Evolutionary conservation across 257 asterid species (phyloP).

Genomic region (Fraxinus americana): DNA sequence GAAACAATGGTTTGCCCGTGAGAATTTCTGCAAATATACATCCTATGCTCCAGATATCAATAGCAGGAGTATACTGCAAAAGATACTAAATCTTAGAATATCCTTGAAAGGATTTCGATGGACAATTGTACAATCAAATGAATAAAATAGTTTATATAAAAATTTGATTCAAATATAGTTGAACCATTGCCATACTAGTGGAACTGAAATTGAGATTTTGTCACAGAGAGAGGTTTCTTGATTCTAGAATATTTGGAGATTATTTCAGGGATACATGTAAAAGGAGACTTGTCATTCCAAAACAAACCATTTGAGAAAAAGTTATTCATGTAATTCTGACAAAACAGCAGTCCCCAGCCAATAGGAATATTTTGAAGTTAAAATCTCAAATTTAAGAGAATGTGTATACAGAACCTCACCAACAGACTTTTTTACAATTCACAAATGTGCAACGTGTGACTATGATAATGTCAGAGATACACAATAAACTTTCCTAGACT

Average conservation of each 20-base stretch:
- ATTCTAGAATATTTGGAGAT: neutral
- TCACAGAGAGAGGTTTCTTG: neutral
- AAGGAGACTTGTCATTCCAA: neutral
- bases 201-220: neutral
- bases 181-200: neutral
- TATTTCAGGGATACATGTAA: neutral
- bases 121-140: neutral
- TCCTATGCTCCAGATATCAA: slow-evolving; percentile 97
- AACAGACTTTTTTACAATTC: neutral
- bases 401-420: neutral
- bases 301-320: neutral
- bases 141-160: neutral
- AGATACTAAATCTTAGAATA: slow-evolving; percentile 9
- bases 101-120: neutral
- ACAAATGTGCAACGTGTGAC: neutral
- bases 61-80: slow-evolving; percentile 93
- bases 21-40: slow-evolving; percentile 94
- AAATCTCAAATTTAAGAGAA: neutral
- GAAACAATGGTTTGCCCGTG: slow-evolving; percentile 81
- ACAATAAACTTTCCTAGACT: neutral
- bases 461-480: neutral
- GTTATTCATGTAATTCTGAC: neutral
- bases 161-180: neutral
- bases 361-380: neutral
- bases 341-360: neutral